phyloP scores from a whole-genome alignment of 169 alveolate genomes.

The Plasmodium reichenowi region DNA sequence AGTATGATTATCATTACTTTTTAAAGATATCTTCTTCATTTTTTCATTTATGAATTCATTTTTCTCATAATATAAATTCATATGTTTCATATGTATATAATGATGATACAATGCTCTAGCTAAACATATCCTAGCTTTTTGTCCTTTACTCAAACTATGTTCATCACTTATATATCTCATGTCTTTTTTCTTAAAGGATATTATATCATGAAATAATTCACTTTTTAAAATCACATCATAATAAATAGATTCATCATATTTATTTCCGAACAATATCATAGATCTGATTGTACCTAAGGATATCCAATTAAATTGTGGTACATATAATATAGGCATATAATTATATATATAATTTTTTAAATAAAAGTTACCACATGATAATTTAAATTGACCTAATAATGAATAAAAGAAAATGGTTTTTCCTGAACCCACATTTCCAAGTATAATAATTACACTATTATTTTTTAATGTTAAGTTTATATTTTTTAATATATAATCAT shows the following conservation, averaged over 20 bases:
- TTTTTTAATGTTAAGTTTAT: slow-evolving; percentile 38
- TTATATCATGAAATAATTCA: slow-evolving; percentile 81
- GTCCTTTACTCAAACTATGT: slow-evolving; percentile 92
- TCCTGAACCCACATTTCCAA: slow-evolving; percentile 94
- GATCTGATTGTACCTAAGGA: slow-evolving; percentile 87
- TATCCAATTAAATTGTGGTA: slow-evolving; percentile 88
- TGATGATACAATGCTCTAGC: slow-evolving; percentile 92
- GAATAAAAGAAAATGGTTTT: slow-evolving; percentile 89
- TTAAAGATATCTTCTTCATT: not conserved
- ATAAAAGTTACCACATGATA: slow-evolving; percentile 25
- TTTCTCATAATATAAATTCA: not conserved
- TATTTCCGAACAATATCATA: slow-evolving; percentile 85
- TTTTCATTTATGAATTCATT: not conserved
- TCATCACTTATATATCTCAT: slow-evolving; percentile 84
- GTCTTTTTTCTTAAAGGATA: slow-evolving; percentile 85
- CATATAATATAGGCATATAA: slow-evolving; percentile 83
- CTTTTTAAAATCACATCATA: slow-evolving; percentile 76
- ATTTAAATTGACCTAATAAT: slow-evolving; percentile 78
- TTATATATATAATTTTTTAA: slow-evolving; percentile 49
- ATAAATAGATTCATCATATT: slow-evolving; percentile 76
- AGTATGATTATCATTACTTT: not conserved
- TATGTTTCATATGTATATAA: slow-evolving; percentile 40
- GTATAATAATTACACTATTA: slow-evolving; percentile 72
- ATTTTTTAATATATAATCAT: slow-evolving; percentile 3
- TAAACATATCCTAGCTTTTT: slow-evolving; percentile 92